phyloP scores from a whole-genome alignment of 371 early-diverging fungal species.

The Syncephalastrum racemosum region DNA sequence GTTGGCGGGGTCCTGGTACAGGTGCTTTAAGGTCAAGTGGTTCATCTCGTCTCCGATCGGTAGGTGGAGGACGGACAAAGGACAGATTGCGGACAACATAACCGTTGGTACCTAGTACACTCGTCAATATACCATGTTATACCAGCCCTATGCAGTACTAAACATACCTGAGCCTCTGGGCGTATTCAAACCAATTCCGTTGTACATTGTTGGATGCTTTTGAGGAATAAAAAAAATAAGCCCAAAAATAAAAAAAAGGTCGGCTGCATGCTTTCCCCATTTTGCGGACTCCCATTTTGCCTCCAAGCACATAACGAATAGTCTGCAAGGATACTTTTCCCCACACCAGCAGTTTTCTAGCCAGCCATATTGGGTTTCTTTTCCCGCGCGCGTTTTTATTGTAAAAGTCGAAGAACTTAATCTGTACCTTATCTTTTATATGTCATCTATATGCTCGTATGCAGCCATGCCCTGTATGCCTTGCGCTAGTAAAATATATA shows the following conservation, averaged over 20 bases:
- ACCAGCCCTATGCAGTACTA: not conserved
- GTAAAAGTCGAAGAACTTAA: no score
- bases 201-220: slow-evolving; percentile 59
- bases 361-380: no score
- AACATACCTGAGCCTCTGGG: slow-evolving; percentile 87
- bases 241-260: not conserved
- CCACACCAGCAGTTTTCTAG: no score
- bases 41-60: slow-evolving; percentile 33
- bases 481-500: no score
- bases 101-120: slow-evolving; percentile 73
- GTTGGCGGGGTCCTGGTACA: slow-evolving; percentile 49
- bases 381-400: no score
- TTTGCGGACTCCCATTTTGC: no score
- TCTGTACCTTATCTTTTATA: no score
- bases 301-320: no score
- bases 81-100: slow-evolving; percentile 92
- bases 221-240: slow-evolving; percentile 3
- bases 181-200: slow-evolving; percentile 91
- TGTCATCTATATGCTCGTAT: no score
- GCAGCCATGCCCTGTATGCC: no score
- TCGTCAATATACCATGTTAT: not conserved
- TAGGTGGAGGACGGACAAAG: slow-evolving; percentile 52
- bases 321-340: no score
- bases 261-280: no score
- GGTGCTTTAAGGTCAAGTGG: slow-evolving; percentile 40